Conservation (phyloP, 2,329 filamentous ascomycete genomes). For the Sporothrix inflata region DNA sequence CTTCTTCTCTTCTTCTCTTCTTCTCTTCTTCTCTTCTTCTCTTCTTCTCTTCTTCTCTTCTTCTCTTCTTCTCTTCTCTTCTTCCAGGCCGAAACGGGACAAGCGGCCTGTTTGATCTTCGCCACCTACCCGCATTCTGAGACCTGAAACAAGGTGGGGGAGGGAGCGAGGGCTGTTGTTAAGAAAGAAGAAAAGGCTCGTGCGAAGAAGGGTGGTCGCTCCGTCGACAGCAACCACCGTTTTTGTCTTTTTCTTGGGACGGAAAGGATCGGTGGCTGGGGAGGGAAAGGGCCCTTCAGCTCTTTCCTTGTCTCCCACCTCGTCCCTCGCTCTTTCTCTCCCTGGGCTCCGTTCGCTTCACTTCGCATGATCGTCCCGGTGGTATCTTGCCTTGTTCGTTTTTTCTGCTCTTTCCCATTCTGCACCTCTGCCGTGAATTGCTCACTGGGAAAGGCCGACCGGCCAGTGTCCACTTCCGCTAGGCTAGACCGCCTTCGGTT, state of each 20-base stretch:
- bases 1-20: no score
- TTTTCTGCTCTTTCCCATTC: neutral
- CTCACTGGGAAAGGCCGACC: neutral
- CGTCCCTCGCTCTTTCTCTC: neutral
- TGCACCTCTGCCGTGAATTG: slow-evolving; percentile 1
- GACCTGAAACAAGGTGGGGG: slow-evolving; percentile 32
- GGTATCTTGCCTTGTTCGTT: neutral
- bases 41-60: neutral
- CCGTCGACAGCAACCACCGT: neutral
- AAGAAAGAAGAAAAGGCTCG: neutral
- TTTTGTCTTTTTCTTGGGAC: slow-evolving; percentile 1
- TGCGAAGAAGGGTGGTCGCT: neutral
- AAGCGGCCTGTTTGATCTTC: slow-evolving; percentile 34
- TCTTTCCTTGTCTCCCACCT: neutral
- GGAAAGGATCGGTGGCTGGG: slow-evolving; percentile 15
- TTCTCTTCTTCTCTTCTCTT: neutral
- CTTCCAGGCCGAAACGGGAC: slow-evolving; percentile 30
- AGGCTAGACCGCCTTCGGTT: neutral
- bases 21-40: no score
- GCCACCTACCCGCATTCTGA: slow-evolving; percentile 29
- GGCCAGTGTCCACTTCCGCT: neutral
- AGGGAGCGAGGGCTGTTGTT: neutral
- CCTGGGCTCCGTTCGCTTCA: neutral
- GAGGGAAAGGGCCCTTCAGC: neutral
- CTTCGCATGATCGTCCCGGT: slow-evolving; percentile 26